A percentile compares a stretch with the other conserved stretches of the same genome.
These are phyloP conservation scores for Tricholoma sp. DNA, from an alignment of 768 basidiomycete species.

Conservation along the genomic window DNA sequence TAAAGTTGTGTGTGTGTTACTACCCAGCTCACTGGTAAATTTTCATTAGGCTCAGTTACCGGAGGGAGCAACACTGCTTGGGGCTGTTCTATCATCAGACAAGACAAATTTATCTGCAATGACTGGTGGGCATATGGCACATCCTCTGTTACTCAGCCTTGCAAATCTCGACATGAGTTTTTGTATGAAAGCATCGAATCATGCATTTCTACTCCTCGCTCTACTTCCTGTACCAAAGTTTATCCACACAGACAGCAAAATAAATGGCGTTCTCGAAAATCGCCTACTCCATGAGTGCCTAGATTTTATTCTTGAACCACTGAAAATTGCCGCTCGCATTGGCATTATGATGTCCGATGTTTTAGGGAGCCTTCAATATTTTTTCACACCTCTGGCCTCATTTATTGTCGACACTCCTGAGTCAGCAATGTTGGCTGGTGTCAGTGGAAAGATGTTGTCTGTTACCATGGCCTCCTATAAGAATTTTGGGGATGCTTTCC, in stretches of 20 bases:
- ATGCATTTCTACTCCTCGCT: constrained; percentile 14
- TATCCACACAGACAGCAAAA: not conserved
- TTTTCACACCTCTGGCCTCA: constrained; percentile 23
- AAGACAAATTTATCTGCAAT: constrained; percentile 16
- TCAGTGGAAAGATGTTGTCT: constrained; percentile 24
- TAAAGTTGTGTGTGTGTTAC: too few species aligned
- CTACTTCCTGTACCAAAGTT: constrained; percentile 18
- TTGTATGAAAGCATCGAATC: constrained; percentile 10
- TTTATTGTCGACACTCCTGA: constrained; percentile 21
- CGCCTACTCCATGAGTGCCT: constrained; percentile 24
- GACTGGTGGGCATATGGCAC: constrained; percentile 9
- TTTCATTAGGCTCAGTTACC: constrained; percentile 14
- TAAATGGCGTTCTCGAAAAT: constrained; percentile 19
- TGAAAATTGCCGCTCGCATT: constrained; percentile 15
- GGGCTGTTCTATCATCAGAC: constrained; percentile 15
- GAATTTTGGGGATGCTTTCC: constrained; percentile 25
- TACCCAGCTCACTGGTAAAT: not conserved
- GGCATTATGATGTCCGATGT: constrained; percentile 26
- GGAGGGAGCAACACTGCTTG: constrained; percentile 12
- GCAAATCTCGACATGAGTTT: constrained; percentile 10
- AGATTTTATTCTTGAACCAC: constrained; percentile 21
- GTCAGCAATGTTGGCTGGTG: constrained; percentile 15
- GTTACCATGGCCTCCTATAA: constrained; percentile 25
- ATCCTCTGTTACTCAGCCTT: constrained; percentile 12
- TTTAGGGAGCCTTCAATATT: constrained; percentile 14